phyloP scores from a whole-genome alignment of 2,329 filamentous ascomycete species.

The Thermothelomyces thermophilus region DNA sequence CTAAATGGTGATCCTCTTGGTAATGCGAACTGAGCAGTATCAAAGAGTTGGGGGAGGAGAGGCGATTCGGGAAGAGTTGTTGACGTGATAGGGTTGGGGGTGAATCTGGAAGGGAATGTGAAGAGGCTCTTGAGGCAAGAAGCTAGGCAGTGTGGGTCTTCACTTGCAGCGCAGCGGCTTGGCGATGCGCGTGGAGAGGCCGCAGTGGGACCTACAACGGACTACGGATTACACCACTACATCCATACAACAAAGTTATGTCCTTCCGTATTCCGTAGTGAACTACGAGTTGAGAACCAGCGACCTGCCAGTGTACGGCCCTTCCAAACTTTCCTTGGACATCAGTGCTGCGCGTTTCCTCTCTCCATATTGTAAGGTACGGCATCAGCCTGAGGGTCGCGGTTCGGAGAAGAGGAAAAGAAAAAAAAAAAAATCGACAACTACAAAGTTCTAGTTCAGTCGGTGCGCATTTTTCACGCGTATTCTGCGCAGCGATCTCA shows the following conservation, averaged over 20 bases:
- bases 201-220: no score
- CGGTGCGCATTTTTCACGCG: no score
- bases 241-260: no score
- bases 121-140: not conserved
- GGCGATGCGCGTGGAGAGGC: not conserved
- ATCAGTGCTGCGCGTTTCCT: not conserved
- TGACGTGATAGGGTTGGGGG: constrained; percentile 5
- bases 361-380: not conserved
- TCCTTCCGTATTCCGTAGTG: no score
- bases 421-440: not conserved
- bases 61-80: not conserved
- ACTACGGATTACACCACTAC: no score
- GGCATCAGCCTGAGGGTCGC: not conserved
- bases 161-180: constrained; percentile 1
- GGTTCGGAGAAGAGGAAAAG: no score
- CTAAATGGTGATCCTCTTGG: no score
- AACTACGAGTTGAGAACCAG: no score
- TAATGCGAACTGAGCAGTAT: no score
- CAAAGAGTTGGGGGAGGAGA: not conserved
- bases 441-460: no score
- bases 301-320: constrained; percentile 3
- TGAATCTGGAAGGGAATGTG: not conserved
- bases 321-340: no score
- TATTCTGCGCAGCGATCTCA: no score
- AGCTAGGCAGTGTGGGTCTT: not conserved